Evolutionary conservation across 345 rosid genomes (phyloP).

Genomic region (Eucalyptus regnans): DNA sequence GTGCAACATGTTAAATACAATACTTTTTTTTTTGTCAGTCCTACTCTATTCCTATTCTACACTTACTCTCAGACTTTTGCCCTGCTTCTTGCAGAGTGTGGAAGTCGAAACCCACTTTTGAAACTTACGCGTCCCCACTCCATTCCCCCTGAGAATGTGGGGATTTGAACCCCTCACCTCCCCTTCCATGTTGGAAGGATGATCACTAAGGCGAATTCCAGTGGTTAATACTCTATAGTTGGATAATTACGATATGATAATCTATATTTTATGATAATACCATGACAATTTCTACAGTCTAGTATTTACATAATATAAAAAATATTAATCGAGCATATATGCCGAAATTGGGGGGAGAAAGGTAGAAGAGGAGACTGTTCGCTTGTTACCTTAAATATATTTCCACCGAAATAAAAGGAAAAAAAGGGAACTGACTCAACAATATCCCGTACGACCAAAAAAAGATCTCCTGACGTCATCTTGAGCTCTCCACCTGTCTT

Average conservation of each 20-base stretch:
- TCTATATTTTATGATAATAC: no score
- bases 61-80: no score
- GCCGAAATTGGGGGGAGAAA: not conserved
- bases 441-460: not conserved
- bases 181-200: no score
- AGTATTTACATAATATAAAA: not conserved
- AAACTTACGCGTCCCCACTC: no score
- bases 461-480: not conserved
- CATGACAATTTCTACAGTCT: not conserved
- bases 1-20: not conserved
- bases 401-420: not conserved
- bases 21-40: no score
- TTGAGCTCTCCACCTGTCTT: not conserved
- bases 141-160: no score
- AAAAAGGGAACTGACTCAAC: not conserved
- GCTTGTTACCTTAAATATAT: not conserved
- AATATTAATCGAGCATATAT: not conserved
- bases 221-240: no score
- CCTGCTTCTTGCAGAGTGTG: no score
- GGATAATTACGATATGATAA: not conserved
- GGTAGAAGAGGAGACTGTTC: not conserved
- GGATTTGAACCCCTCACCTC: no score
- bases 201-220: no score
- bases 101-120: no score
- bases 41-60: no score